phyloP scores from a whole-genome alignment of 768 basidiomycete genomes.

The Macrolepiota dolichaula region DNA sequence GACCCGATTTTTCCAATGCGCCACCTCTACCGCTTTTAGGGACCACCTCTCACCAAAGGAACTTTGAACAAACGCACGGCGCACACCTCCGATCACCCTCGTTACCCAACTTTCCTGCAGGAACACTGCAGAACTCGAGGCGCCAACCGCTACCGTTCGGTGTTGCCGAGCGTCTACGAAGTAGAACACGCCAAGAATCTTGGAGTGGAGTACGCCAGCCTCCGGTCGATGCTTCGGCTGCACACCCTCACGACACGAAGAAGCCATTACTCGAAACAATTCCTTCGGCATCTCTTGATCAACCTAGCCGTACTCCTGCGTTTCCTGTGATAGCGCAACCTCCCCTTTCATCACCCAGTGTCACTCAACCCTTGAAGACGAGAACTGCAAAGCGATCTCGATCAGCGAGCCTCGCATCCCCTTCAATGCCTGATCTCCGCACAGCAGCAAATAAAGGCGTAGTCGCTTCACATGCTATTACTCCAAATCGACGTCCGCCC shows the following conservation, averaged over 20 bases:
- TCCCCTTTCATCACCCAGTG: neutral
- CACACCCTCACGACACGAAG: neutral
- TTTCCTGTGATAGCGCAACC: neutral
- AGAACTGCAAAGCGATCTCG: neutral
- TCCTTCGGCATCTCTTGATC: neutral
- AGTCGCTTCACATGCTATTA: neutral
- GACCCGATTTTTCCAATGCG: neutral
- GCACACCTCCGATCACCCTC: slow-evolving; percentile 6
- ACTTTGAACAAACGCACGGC: neutral
- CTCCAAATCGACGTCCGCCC: neutral
- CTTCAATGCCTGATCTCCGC: slow-evolving; percentile 9
- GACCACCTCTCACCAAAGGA: neutral
- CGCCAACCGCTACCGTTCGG: neutral
- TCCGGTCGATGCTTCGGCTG: neutral
- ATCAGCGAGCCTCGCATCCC: neutral
- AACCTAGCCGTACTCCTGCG: neutral
- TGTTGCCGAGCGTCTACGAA: neutral
- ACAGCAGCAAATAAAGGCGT: neutral
- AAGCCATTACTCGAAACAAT: neutral
- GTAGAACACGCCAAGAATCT: neutral
- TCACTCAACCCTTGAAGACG: neutral
- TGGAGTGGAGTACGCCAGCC: neutral
- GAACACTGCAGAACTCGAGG: neutral
- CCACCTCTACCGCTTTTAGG: neutral
- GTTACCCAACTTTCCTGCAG: neutral